These are phyloP conservation scores for Coccomyxa sp. DNA, from an alignment of 139 green algal species.

Conservation along the genomic window DNA sequence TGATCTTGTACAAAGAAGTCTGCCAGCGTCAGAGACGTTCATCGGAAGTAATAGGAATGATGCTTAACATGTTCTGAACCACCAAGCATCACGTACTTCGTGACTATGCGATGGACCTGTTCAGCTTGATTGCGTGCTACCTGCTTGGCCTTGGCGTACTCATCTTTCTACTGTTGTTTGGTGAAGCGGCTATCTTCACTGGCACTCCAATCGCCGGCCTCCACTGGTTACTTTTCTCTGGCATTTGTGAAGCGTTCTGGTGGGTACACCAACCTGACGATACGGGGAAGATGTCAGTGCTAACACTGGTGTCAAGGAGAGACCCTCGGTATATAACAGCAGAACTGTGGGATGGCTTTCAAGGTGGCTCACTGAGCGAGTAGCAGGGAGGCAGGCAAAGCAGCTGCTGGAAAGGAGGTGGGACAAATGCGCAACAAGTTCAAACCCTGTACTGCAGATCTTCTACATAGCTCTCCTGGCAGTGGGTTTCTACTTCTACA, in stretches of 20 bases:
- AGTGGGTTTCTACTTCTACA: constrained; percentile 23
- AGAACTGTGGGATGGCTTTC: too few relatives aligned
- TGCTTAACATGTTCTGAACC: too few relatives aligned
- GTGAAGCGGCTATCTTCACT: constrained; percentile 14
- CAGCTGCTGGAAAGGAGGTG: too few relatives aligned
- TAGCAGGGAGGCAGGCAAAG: too few relatives aligned
- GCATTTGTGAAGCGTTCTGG: constrained; percentile 17
- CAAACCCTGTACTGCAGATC: constrained; percentile 38
- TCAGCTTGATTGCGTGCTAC: not conserved
- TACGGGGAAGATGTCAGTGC: too few relatives aligned
- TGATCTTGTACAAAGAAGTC: too few relatives aligned
- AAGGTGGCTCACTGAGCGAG: too few relatives aligned
- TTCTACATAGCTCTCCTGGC: constrained; percentile 35
- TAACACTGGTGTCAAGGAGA: too few relatives aligned
- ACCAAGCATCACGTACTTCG: not conserved
- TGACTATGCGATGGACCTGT: not conserved
- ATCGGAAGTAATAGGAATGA: too few relatives aligned
- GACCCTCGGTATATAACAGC: too few relatives aligned
- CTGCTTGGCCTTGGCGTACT: not conserved
- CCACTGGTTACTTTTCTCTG: constrained; percentile 25
- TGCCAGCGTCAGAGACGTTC: too few relatives aligned
- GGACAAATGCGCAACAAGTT: not conserved
- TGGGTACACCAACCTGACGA: not conserved
- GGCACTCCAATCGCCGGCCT: constrained; percentile 22
- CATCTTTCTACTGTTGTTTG: constrained; percentile 32